These are phyloP conservation scores for Creolimax fragrantissima DNA, from an alignment of 78 protist genomes.

Conservation along the genomic window DNA sequence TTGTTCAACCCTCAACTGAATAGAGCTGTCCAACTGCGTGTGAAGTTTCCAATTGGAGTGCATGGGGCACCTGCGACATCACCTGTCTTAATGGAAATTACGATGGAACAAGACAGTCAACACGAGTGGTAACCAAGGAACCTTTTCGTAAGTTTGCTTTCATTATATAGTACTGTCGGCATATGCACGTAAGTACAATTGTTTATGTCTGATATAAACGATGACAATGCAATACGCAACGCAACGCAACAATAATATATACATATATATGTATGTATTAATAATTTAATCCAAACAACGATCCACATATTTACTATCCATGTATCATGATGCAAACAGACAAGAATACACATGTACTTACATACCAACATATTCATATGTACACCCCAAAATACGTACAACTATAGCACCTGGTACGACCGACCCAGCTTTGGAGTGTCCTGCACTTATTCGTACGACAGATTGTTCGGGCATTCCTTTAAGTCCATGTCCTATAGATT, in stretches of 20 bases:
- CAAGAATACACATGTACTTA: background rate
- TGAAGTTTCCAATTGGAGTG: background rate
- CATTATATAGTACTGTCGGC: too few species aligned
- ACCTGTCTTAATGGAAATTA: background rate
- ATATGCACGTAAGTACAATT: too few species aligned
- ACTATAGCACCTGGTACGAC: too few species aligned
- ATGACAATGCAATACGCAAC: too few species aligned
- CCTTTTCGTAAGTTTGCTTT: background rate
- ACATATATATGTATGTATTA: background rate
- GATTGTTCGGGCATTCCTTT: too few species aligned
- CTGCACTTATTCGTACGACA: too few species aligned
- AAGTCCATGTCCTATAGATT: too few species aligned
- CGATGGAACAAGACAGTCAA: background rate
- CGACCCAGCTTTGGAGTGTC: too few species aligned
- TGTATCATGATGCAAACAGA: background rate
- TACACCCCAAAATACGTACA: background rate
- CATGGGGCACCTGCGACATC: background rate
- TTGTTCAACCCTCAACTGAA: too few species aligned
- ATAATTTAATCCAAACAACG: background rate
- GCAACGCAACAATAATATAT: background rate
- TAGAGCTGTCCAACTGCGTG: background rate
- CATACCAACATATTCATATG: background rate
- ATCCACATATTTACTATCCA: background rate
- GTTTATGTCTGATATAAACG: too few species aligned
- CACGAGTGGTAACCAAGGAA: background rate